Conservation (phyloP, 1,284 basidiomycete genomes). For the Papiliotrema laurentii region DNA sequence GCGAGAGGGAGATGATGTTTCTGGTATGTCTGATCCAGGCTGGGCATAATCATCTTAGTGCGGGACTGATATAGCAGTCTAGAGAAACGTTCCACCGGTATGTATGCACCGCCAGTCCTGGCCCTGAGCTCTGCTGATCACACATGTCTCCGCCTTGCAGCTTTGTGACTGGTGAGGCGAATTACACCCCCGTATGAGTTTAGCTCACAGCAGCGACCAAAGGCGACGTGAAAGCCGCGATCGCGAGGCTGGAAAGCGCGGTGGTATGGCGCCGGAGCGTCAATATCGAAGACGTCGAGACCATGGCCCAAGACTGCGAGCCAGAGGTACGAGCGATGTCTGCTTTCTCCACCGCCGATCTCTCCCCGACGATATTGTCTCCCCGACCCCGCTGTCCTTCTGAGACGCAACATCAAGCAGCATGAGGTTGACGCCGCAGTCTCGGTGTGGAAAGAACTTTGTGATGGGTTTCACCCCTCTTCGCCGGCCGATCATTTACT, state of each 20-base stretch:
- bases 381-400: neutral
- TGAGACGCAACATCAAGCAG: neutral
- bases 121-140: neutral
- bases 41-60: neutral
- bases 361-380: no score
- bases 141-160: slow-evolving; percentile 2
- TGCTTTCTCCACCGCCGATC: no score
- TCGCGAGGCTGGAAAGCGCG: slow-evolving; percentile 32
- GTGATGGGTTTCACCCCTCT: slow-evolving; percentile 28
- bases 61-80: slow-evolving; percentile 15
- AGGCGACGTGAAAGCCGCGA: slow-evolving; percentile 21
- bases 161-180: slow-evolving; percentile 16
- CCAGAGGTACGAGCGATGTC: slow-evolving; percentile 37
- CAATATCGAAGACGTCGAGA: slow-evolving; percentile 34
- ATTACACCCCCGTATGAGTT: no score
- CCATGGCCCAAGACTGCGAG: slow-evolving; percentile 24
- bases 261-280: slow-evolving; percentile 35
- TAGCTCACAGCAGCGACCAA: slow-evolving; percentile 19
- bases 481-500: slow-evolving; percentile 35
- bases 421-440: slow-evolving; percentile 9
- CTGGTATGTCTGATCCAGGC: slow-evolving; percentile 21
- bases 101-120: slow-evolving; percentile 1
- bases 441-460: slow-evolving; percentile 30
- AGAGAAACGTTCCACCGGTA: slow-evolving; percentile 26
- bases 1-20: slow-evolving; percentile 41